Conservation (phyloP, 2,329 filamentous ascomycete species). For the Claviceps spartinae region DNA sequence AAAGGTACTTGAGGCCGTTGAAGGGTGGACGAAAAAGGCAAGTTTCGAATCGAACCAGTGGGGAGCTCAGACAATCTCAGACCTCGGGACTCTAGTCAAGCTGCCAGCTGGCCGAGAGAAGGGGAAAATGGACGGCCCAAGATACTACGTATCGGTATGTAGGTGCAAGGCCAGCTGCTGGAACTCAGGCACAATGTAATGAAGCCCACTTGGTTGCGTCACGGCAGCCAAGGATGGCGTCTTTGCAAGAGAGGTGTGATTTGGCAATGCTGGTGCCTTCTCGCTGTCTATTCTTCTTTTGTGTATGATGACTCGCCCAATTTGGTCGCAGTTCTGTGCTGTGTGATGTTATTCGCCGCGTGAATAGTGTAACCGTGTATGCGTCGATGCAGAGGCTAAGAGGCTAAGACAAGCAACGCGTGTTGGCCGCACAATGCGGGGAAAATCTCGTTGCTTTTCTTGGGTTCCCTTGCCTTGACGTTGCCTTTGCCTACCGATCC, state of each 20-base stretch:
- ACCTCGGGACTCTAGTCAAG: neutral
- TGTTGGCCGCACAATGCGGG: conserved; percentile 5
- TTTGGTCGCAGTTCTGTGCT: neutral
- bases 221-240: neutral
- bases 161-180: neutral
- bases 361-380: neutral
- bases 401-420: conserved; percentile 2
- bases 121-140: neutral
- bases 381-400: neutral
- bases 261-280: neutral
- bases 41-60: neutral
- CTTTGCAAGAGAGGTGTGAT: conserved; percentile 2
- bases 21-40: neutral
- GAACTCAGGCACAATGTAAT: neutral
- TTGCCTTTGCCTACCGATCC: neutral
- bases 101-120: neutral
- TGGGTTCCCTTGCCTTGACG: neutral
- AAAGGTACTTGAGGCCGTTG: neutral
- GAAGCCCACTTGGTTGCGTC: conserved; percentile 2
- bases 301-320: neutral
- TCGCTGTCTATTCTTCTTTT: neutral
- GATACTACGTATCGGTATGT: neutral
- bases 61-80: no score
- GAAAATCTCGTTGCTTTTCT: neutral
- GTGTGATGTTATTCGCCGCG: neutral